Conservation (phyloP, 140 eudicot species). For the Ambrosia hybrid region DNA sequence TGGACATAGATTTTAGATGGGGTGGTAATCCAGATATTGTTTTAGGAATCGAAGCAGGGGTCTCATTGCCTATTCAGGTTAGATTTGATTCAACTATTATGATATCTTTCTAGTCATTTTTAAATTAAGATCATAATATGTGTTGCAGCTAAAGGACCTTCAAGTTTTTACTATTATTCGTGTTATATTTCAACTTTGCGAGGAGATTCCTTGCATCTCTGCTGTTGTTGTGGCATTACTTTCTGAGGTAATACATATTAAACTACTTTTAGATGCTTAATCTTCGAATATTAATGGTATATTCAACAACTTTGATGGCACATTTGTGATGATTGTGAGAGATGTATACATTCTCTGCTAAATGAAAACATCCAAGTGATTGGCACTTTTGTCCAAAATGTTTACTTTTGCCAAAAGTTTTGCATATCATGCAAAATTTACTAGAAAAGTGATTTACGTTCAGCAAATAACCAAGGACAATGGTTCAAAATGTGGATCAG, state of each 20-base stretch:
- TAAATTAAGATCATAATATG: background rate
- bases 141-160: constrained; percentile 87
- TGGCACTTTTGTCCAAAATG: background rate
- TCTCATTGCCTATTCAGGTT: constrained; percentile 96
- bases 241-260: constrained; percentile 63
- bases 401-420: background rate
- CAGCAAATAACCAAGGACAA: background rate
- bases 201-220: constrained; percentile 96
- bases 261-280: background rate
- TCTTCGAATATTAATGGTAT: background rate
- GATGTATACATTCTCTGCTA: background rate
- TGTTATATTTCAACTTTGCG: constrained; percentile 88
- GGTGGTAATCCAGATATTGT: constrained; percentile 95
- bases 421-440: background rate
- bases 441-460: background rate
- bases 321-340: background rate
- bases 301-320: background rate
- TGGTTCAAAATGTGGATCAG: too few relatives aligned
- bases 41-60: constrained; percentile 76
- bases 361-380: background rate
- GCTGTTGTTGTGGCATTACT: constrained; percentile 98
- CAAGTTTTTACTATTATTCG: constrained; percentile 90
- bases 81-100: constrained; percentile 3
- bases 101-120: background rate
- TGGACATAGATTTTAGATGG: constrained; percentile 98